Evolutionary conservation across 306 rosid genomes (phyloP).

Genomic region (Vicia faba): DNA sequence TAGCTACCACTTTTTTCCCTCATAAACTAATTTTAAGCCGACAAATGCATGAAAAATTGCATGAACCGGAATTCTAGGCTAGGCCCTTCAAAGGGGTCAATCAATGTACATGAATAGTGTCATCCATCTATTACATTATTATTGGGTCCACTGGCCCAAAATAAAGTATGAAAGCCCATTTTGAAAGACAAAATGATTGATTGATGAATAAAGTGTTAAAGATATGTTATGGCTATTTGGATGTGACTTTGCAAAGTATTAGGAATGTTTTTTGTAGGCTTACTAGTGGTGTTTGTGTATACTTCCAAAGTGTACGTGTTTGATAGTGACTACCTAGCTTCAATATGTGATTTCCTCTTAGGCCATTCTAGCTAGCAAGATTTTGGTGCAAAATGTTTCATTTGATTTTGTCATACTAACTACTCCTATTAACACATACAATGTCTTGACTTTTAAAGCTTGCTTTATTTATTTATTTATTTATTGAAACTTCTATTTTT

Average conservation of each 20-base stretch:
- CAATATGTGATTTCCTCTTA: neutral
- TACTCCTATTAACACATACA: constrained; percentile 21
- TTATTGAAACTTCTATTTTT: neutral
- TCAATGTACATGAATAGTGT: neutral
- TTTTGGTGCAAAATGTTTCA: constrained; percentile 32
- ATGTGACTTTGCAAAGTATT: constrained; percentile 39
- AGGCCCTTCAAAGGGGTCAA: constrained; percentile 25
- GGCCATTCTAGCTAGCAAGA: constrained; percentile 30
- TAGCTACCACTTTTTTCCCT: neutral
- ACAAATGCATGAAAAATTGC: neutral
- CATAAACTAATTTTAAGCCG: neutral
- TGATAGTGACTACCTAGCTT: constrained; percentile 44
- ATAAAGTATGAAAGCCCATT: constrained; percentile 34
- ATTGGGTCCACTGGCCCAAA: constrained; percentile 38
- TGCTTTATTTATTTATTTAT: constrained; percentile 16
- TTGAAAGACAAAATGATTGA: constrained; percentile 18
- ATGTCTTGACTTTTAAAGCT: neutral
- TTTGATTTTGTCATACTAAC: constrained; percentile 39
- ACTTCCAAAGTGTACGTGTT: constrained; percentile 31
- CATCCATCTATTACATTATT: constrained; percentile 22
- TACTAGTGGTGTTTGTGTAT: constrained; percentile 29
- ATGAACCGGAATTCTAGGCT: constrained; percentile 21
- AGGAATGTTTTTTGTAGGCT: constrained; percentile 50
- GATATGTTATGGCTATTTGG: constrained; percentile 2
- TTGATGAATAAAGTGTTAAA: neutral